Evolutionary conservation across 306 rosid genomes (phyloP).

Genomic region (Rubus parviflorus): DNA sequence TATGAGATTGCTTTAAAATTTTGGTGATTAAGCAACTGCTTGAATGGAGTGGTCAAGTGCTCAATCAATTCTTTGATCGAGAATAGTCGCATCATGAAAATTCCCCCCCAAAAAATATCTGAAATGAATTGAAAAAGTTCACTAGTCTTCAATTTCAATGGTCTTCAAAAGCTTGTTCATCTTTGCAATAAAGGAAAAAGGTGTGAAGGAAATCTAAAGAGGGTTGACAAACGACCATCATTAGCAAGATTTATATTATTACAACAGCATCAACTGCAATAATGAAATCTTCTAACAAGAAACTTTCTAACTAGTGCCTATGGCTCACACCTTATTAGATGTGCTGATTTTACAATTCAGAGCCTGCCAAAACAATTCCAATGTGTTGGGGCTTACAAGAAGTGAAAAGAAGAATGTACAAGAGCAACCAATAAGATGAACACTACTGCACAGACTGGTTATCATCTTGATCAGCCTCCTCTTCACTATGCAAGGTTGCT

Average conservation of each 20-base stretch:
- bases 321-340: slow-evolving; percentile 9
- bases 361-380: slow-evolving; percentile 33
- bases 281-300: background rate
- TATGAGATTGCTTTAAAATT: too few relatives aligned
- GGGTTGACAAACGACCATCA: background rate
- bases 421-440: slow-evolving; percentile 19
- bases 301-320: background rate
- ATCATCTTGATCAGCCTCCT: slow-evolving; percentile 38
- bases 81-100: too few relatives aligned
- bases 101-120: too few relatives aligned
- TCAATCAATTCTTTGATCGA: too few relatives aligned
- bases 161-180: background rate
- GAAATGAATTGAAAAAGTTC: too few relatives aligned
- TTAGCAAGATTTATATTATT: background rate
- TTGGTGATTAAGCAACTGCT: too few relatives aligned
- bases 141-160: too few relatives aligned
- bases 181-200: background rate
- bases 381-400: slow-evolving; percentile 10
- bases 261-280: background rate
- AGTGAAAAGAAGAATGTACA: slow-evolving; percentile 26
- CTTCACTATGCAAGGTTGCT: slow-evolving; percentile 43
- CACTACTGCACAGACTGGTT: slow-evolving; percentile 28
- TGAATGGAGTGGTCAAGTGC: too few relatives aligned
- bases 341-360: slow-evolving; percentile 24
- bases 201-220: background rate